These are phyloP conservation scores for Viola pubescens DNA, from an alignment of 441 rosid genomes.

Conservation along the genomic window DNA sequence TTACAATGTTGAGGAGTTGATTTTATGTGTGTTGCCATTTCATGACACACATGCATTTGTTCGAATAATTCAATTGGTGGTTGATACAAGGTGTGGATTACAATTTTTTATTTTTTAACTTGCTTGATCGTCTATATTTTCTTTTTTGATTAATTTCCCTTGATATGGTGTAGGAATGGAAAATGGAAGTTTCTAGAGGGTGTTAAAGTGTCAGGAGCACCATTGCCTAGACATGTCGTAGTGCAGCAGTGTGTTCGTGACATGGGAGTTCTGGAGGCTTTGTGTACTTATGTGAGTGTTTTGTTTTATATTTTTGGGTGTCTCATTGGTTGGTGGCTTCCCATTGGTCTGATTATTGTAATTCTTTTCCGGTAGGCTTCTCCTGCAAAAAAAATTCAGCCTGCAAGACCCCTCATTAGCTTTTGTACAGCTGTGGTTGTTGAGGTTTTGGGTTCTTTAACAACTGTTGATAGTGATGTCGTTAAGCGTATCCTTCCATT, in stretches of 20 bases:
- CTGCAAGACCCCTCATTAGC: conserved; percentile 56
- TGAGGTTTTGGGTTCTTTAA: conserved; percentile 64
- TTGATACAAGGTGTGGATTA: conserved; percentile 59
- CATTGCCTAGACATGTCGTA: conserved; percentile 73
- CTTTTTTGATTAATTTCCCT: background rate
- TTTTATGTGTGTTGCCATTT: conserved; percentile 76
- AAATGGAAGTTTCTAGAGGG: conserved; percentile 93
- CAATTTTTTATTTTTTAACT: conserved; percentile 6
- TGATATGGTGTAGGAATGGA: conserved; percentile 47
- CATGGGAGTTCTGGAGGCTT: conserved; percentile 70
- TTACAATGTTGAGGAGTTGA: conserved; percentile 72
- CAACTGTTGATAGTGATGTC: conserved; percentile 49
- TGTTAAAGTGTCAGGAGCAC: conserved; percentile 80
- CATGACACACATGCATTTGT: conserved; percentile 93
- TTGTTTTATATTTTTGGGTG: background rate
- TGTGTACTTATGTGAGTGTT: conserved; percentile 80
- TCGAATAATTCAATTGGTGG: conserved; percentile 67
- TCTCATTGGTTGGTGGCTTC: conserved; percentile 9
- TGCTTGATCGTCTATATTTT: no score
- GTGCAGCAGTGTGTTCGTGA: conserved; percentile 92
- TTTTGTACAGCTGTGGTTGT: conserved; percentile 82
- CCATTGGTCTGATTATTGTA: conserved; percentile 11
- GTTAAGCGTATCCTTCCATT: conserved; percentile 82
- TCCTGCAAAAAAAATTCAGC: conserved; percentile 61
- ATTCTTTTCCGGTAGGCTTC: conserved; percentile 48